phyloP scores from a whole-genome alignment of 768 basidiomycete species.

The Phlebiopsis gigantea region DNA sequence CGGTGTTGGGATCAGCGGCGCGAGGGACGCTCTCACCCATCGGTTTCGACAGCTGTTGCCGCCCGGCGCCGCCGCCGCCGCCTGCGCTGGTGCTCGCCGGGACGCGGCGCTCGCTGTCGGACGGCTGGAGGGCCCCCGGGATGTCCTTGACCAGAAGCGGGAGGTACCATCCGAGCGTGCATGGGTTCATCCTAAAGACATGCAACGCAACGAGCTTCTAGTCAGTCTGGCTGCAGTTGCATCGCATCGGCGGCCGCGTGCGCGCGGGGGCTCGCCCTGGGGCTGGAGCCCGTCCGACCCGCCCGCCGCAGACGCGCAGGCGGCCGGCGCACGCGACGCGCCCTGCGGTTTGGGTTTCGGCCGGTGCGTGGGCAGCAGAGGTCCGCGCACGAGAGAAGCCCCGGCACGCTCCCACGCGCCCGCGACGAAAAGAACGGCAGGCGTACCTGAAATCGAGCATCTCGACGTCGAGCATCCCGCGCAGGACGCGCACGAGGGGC shows the following conservation, averaged over 20 bases:
- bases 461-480: slow-evolving; percentile 74
- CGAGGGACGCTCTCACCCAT: background rate
- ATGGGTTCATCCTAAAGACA: slow-evolving; percentile 81
- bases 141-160: slow-evolving; percentile 73
- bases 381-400: background rate
- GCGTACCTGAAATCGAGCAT: slow-evolving; percentile 84
- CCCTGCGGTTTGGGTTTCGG: no score
- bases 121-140: slow-evolving; percentile 63
- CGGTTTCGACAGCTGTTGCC: background rate
- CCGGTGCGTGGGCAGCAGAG: background rate
- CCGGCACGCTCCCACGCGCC: no score
- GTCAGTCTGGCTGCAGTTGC: background rate
- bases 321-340: no score
- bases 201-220: background rate
- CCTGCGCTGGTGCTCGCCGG: slow-evolving; percentile 9
- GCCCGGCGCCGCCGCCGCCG: slow-evolving; percentile 20
- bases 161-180: slow-evolving; percentile 93
- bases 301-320: no score
- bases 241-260: no score
- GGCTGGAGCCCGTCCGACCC: background rate
- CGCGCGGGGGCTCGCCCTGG: no score
- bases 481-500: slow-evolving; percentile 65
- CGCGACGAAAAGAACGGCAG: background rate
- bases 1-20: background rate
- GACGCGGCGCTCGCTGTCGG: slow-evolving; percentile 23